Percentiles rank a stretch among this genome's conserved stretches.
phyloP scores from a whole-genome alignment of 129 eudicot genomes.

The Flaveria brownii region DNA sequence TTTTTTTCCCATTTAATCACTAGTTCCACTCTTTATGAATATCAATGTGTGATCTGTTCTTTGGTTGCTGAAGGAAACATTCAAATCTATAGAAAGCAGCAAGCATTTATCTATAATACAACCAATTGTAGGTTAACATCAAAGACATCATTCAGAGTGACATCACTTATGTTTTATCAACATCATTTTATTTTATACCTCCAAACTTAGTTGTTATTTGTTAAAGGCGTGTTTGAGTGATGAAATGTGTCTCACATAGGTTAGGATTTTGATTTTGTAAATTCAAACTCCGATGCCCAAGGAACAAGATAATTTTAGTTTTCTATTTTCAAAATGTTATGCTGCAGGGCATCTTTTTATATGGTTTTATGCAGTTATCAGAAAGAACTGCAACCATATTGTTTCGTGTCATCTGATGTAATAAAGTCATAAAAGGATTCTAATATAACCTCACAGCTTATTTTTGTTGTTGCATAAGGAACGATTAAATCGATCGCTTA shows the following conservation, averaged over 20 bases:
- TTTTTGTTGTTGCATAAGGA: constrained; percentile 46
- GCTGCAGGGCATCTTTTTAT: not conserved
- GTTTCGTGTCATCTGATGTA: not conserved
- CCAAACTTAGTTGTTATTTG: not conserved
- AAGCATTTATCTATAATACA: not conserved
- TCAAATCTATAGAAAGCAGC: not conserved
- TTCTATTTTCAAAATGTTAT: not conserved
- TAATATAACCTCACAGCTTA: not conserved
- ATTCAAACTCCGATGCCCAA: not conserved
- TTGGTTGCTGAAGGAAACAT: not conserved
- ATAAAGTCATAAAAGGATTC: not conserved
- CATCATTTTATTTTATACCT: not conserved
- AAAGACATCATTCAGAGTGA: constrained; percentile 1
- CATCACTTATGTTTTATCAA: not conserved
- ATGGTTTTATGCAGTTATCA: not conserved
- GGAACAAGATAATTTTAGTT: not conserved
- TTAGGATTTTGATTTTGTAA: not conserved
- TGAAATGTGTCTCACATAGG: not conserved
- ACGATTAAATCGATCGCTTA: constrained; percentile 62
- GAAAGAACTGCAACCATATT: not conserved
- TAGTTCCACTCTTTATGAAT: not conserved
- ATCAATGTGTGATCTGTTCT: not conserved
- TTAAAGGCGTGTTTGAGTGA: too few relatives aligned
- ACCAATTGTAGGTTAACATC: not conserved
- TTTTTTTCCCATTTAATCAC: not conserved